phyloP scores from a whole-genome alignment of 805 yeast species.

The Candida silvicultrix region DNA sequence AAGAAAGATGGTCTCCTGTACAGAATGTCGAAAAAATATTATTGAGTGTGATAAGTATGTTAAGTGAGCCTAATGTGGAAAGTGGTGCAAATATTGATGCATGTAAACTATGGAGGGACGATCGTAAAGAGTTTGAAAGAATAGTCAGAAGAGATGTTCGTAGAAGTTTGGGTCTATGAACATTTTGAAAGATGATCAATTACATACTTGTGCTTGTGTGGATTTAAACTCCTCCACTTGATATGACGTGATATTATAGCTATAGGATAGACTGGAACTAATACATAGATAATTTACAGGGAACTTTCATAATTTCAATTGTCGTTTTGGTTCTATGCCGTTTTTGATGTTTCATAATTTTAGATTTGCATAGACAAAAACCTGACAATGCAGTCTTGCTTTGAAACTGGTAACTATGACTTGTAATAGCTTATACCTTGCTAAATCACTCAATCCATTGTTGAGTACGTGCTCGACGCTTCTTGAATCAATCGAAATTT shows the following conservation, averaged over 20 bases:
- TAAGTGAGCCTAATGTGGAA: conserved; percentile 94
- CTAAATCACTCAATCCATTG: too few relatives aligned
- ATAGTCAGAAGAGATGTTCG: conserved; percentile 64
- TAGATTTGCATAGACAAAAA: too few relatives aligned
- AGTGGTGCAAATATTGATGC: conserved; percentile 89
- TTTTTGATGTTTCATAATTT: too few relatives aligned
- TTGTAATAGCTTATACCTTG: too few relatives aligned
- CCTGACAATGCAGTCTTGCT: too few relatives aligned
- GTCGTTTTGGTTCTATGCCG: too few relatives aligned
- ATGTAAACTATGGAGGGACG: conserved; percentile 84
- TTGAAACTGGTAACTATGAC: too few relatives aligned
- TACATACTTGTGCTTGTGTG: neutral
- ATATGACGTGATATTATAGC: neutral
- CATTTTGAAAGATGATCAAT: neutral
- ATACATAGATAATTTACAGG: too few relatives aligned
- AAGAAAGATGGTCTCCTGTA: conserved; percentile 97
- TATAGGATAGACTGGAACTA: neutral
- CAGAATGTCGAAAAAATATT: conserved; percentile 97
- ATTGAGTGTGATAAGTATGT: conserved; percentile 89
- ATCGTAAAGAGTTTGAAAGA: conserved; percentile 58
- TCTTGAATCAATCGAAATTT: too few relatives aligned
- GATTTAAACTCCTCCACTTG: neutral
- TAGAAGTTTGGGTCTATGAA: conserved; percentile 60
- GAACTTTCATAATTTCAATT: neutral
- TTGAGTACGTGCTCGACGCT: too few relatives aligned